Conservation (phyloP, 805 yeast genomes). For the Yamadazyma sp. region DNA sequence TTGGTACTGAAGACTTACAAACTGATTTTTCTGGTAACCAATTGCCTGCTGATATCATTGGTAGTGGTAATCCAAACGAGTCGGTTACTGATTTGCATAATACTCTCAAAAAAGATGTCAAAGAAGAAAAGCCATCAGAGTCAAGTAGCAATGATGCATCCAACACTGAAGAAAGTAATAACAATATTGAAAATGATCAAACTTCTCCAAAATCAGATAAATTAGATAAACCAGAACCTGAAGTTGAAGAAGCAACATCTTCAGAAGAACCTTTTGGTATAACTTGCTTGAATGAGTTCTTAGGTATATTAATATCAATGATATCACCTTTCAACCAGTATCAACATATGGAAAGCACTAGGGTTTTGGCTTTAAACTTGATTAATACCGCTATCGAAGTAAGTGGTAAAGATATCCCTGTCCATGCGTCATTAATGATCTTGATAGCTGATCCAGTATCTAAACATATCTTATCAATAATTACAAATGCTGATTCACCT, state of each 20-base stretch:
- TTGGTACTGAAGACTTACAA: conserved; percentile 38
- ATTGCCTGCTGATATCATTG: conserved; percentile 59
- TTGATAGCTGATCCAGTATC: conserved; percentile 79
- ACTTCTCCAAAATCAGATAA: conserved; percentile 1
- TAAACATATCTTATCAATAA: conserved; percentile 76
- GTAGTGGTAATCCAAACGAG: conserved; percentile 36
- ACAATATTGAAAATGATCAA: not conserved
- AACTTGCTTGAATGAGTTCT: conserved; percentile 70
- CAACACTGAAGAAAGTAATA: not conserved
- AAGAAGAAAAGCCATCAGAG: conserved; percentile 13
- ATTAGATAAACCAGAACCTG: not conserved
- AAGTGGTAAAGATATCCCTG: conserved; percentile 58
- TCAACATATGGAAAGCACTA: conserved; percentile 83
- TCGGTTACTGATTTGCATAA: conserved; percentile 3
- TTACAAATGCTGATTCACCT: conserved; percentile 71
- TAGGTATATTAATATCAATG: conserved; percentile 73
- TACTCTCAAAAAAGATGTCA: not conserved
- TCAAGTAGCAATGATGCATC: not conserved
- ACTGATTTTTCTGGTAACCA: conserved; percentile 46
- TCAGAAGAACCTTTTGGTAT: conserved; percentile 59
- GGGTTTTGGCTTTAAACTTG: conserved; percentile 76
- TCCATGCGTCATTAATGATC: conserved; percentile 62
- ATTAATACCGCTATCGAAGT: conserved; percentile 80
- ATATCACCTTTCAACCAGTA: conserved; percentile 78
- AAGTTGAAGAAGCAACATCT: conserved; percentile 1